These are phyloP conservation scores for Talaromyces proteolyticus DNA, from an alignment of 495 filamentous ascomycete genomes.

Conservation along the genomic window DNA sequence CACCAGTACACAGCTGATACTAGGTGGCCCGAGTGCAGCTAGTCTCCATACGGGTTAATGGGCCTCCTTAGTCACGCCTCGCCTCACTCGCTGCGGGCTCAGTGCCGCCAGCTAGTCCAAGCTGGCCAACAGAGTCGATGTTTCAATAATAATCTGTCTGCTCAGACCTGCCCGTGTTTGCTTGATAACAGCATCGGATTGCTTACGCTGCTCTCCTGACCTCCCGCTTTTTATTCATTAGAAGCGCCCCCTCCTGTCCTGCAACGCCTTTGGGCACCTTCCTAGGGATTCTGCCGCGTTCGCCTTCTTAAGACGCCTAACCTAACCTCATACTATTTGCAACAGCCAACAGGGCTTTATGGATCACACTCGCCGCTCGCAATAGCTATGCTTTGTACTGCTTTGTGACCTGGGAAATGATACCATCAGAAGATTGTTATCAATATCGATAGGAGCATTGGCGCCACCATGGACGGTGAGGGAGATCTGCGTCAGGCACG, in stretches of 20 bases:
- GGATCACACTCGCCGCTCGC: neutral
- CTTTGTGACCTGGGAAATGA: neutral
- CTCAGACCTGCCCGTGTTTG: too few species aligned
- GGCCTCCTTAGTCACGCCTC: too few species aligned
- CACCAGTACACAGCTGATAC: neutral
- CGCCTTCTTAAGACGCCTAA: neutral
- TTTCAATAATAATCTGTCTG: too few species aligned
- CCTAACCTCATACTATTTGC: neutral
- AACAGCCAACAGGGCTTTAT: neutral
- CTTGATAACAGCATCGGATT: too few species aligned
- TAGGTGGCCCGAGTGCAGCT: neutral
- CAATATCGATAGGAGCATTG: neutral
- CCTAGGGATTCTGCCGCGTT: neutral
- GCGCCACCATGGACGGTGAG: conserved; percentile 7
- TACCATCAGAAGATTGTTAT: neutral
- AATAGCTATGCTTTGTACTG: neutral
- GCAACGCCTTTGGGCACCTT: too few species aligned
- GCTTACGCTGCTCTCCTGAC: too few species aligned
- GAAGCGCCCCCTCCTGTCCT: too few species aligned
- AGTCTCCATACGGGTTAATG: too few species aligned
- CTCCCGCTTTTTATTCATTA: too few species aligned
- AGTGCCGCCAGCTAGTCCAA: too few species aligned
- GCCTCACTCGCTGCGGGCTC: too few species aligned
- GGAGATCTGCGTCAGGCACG: conserved; percentile 9
- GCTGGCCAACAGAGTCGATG: too few species aligned